These are phyloP conservation scores for Teunomyces panamensis DNA, from an alignment of 805 yeast genomes.

Conservation along the genomic window DNA sequence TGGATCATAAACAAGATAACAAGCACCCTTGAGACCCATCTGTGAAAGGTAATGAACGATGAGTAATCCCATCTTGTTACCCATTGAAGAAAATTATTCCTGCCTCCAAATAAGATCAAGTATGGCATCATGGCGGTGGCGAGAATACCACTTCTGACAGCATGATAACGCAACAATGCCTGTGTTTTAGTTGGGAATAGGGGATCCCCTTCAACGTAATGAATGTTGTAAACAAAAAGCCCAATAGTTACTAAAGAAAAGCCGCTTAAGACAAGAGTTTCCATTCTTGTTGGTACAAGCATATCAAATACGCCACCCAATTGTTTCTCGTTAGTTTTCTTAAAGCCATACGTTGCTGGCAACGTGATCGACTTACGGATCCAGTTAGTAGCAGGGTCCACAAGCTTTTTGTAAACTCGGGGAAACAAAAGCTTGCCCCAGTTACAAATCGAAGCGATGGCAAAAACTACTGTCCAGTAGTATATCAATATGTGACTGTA, in stretches of 20 bases:
- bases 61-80: constrained; percentile 40
- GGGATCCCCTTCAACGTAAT: constrained; percentile 23
- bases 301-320: constrained; percentile 21
- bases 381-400: constrained; percentile 27
- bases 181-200: constrained; percentile 14
- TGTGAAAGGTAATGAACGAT: constrained; percentile 55
- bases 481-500: constrained; percentile 25
- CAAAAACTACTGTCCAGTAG: constrained; percentile 32
- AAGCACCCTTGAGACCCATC: constrained; percentile 51
- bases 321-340: constrained; percentile 25
- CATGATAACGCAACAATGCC: constrained; percentile 21
- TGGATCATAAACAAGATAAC: constrained; percentile 45
- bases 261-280: constrained; percentile 7
- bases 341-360: constrained; percentile 36
- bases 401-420: constrained; percentile 13
- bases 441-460: constrained; percentile 24
- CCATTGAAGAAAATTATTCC: constrained; percentile 38
- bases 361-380: constrained; percentile 32
- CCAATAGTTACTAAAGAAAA: constrained; percentile 4
- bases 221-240: constrained; percentile 15
- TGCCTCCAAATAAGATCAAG: constrained; percentile 33
- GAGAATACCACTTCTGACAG: constrained; percentile 18
- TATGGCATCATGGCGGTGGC: constrained; percentile 29
- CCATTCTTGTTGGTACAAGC: constrained; percentile 20
- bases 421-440: constrained; percentile 35